phyloP scores from a whole-genome alignment of 768 basidiomycete genomes.

The Phanerodontia chrysosporium region DNA sequence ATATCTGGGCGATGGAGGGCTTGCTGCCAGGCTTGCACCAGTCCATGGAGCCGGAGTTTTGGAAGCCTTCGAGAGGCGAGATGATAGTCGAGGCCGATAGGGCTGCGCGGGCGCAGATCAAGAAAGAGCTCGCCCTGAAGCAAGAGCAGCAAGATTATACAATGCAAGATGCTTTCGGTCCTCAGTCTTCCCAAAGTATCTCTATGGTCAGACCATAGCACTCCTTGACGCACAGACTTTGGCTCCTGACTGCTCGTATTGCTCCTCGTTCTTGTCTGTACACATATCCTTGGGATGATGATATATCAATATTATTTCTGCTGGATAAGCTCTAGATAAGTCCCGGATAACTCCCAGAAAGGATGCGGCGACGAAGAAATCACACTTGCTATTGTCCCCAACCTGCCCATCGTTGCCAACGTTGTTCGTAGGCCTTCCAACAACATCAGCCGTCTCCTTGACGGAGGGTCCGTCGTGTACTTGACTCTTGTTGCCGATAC shows the following conservation, averaged over 20 bases:
- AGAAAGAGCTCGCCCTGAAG: conserved; percentile 17
- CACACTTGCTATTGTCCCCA: neutral
- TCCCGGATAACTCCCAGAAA: conserved; percentile 7
- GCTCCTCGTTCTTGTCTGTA: too few relatives aligned
- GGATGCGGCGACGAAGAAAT: neutral
- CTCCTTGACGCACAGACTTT: neutral
- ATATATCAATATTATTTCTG: neutral
- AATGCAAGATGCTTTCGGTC: neutral
- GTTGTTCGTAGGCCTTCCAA: conserved; percentile 6
- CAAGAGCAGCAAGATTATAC: neutral
- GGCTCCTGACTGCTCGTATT: too few relatives aligned
- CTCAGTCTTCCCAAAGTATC: conserved; percentile 4
- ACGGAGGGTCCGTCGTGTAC: conserved; percentile 46
- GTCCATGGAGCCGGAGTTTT: conserved; percentile 62
- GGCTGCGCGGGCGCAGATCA: conserved; percentile 25
- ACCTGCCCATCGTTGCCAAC: conserved; percentile 2
- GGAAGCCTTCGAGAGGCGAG: conserved; percentile 43
- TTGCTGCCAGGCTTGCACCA: conserved; percentile 63
- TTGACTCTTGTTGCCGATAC: conserved; percentile 41
- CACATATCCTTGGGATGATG: too few relatives aligned
- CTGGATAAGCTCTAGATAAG: conserved; percentile 8
- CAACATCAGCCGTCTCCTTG: neutral
- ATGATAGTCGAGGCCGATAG: conserved; percentile 65
- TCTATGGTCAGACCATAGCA: neutral
- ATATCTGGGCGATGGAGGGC: conserved; percentile 73